Base-by-base conservation (phyloP, 2,329 filamentous ascomycete genomes). In the Diplocarpon rosae region DNA sequence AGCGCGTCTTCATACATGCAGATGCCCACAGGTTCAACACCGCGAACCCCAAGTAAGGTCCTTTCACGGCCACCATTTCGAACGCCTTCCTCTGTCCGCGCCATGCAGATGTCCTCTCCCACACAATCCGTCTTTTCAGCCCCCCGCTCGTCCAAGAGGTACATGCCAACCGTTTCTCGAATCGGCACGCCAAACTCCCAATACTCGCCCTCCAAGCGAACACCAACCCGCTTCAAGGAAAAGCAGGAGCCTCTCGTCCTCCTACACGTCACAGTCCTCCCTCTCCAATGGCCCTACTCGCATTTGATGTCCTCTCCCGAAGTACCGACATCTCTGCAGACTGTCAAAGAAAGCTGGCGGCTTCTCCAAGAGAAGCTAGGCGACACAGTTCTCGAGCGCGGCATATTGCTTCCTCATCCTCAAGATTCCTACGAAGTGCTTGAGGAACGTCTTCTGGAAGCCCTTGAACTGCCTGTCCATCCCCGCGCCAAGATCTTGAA, bases 371-470 rank as follows among this genome's bases (percentile, higher is more conserved):
- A 84, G 42, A 80, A 83, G 47, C 69, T 85, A 3, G 78, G 77
- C 1, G 83, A 87, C 40, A 85, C 83, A 0, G 77, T 88, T 10
- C 71, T 84, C 51, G 75, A 84, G 58, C 73, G 85, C 16, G 85
- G 83, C 2, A 72, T 92, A 29, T 67, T 92, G 35, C 71, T 92
- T 7, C 77, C 83, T 1, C 86, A 92, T 59, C 85, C 85, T 1
- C 76, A 85, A 53, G 81, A 82, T 45, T 85, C 89, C 60, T 90
- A 85, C 56, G 85, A 89, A 61, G 66, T 86, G 45, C 71, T 92
- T 0, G 83, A 90, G 63, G 85, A 89, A 65, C 71, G 84, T 24
- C 69, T 90, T 29, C 66, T 89, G 2, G 84, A 89, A 62, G 79
- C 81, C 1, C 64, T 89, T 37, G 84, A 87, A 60, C 68, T 90